Evolutionary conservation across 768 basidiomycete genomes (phyloP), one percentile per base, ranked within the genome.

Genomic region (Collybia mongolica): DNA sequence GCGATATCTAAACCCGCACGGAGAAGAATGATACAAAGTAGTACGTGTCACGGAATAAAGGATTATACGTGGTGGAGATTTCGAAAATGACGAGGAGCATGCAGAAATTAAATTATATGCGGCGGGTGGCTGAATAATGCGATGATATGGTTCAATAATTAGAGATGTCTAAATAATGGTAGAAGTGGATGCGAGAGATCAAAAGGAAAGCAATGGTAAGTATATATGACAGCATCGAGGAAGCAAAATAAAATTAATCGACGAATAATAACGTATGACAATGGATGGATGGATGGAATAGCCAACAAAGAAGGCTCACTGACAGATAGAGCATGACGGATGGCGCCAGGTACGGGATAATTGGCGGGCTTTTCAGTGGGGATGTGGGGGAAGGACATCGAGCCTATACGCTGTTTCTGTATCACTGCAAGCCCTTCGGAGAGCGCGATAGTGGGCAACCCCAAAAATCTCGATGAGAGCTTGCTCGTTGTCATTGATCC

Each of bases 401-500:
- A 89, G 81, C 62, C 86, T 89, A 77, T 81, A 91, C 19, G 89
- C 80, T 12, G 81, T 79, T 56, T 80, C 75, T 39, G 80, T 82
- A 67, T 90, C 87, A 55, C 74, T 81, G 60, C 84, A 87, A 22
- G 90, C 88, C 60, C 79, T 80, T 61, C 83, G 83, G 42, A 92
- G 72, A 51, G 86, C 81, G 60, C 77, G 82, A 71, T 80, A 90
- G 63, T 89, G 89, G 38, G 82, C 57, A 39, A 69, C 68, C n/a
- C 88, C 89, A 60, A 93, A 89, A 51, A 92, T 79, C 45, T 89
- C 84, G 48, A 79, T 72, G 37, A 93, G 80, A 41, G 78, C 72
- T 4, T 72, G 65, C 65, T 90, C 82, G 63, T 93, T 82, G 32
- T 79, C 77, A 53, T 76, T 79, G 49, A 93, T 75, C 90, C 90